Base-by-base conservation (phyloP, 805 yeast species). In the Candida palmyrensis region DNA sequence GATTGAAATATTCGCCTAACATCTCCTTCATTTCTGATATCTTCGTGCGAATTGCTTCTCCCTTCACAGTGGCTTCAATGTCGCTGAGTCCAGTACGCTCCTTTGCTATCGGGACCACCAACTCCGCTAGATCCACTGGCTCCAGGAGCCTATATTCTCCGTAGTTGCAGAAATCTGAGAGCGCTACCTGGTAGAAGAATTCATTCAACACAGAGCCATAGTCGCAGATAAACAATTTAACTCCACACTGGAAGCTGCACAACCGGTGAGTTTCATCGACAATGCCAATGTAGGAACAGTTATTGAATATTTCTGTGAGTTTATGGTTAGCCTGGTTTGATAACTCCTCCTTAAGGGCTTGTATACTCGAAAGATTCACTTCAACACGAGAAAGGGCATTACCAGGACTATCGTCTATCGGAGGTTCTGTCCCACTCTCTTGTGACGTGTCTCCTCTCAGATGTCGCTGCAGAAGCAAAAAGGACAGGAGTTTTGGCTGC, bases 161-260 rank as follows among this genome's bases (percentile, higher is more conserved):
- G 57, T 77, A 90, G 49, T 88, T 89, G 27, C 82, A 74, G 56
- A 92, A 87, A 38, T 85, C 86, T 1, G 81, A 59, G 10, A 92
- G 56, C 0, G 83, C 87, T 4, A 83, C 59, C 47, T 92, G 97
- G 55, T 88, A 92, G 47, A 83, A 88, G 35, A 87, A 64, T 40
- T 84, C 86, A 39, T 60, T 57, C 18, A 80, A 65, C 1, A 85
- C 51, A 0, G 83, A 69, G 0, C 81, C 86, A 54, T 87, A 92
- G 55, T 90, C 96, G 13, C 90, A 77, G 16, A 92, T 57, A 50
- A 73, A 82, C 10, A 92, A 62, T 37, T 78, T 77, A 6, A 88
- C 82, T 45, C 82, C 96, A 49, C 79, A 73, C 52, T 92, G 98
- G 27, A 90, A 66, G n/a, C 95, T 82, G 10, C 83, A 79, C 14